Evolutionary conservation across 2,329 filamentous ascomycete species (phyloP), one percentile per base, ranked within the genome.

Genomic region (Botrytis galanthina): DNA sequence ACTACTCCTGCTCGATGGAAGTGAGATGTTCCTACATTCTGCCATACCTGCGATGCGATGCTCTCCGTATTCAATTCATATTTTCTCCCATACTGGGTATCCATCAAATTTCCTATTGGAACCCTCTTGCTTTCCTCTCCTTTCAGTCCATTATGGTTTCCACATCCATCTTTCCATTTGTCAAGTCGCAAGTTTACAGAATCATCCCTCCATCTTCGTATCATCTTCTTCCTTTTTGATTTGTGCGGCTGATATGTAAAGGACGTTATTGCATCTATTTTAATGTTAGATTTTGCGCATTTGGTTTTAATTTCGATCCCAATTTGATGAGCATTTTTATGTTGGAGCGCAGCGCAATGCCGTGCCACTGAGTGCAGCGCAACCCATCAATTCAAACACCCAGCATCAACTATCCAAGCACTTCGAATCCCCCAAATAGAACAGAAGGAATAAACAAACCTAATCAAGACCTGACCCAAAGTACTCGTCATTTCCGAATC

Each of bases 391-490:
- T 14, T 20, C 4, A 32, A 29, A 16, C 1, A 2, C 16, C 18
- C 14, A 44, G 32, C 14, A 42, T 39, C 51, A 70, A 22, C 57
- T 26, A 18, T 12, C 9, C 57, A 39, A 48, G 20, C 22, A 20
- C 5, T 29, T 26, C 32, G n/a, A 39, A 4, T 16, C 0, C 1
- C 26, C 10, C 32, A 16, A 22, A 48, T n/a, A 14, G 8, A 20
- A 18, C 46, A 9, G 42, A 26, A 69, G 5, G 18, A 29, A 42
- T 70, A 80, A 46, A 60, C 86, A 75, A 84, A 97, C 92, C 95
- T 87, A 81, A 99, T 98, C 80, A 99, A 84, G 63, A 99, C 95
- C 84, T 97, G 92, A 10, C 96, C 96, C 77, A 99, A 85, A 67
- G 89, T 89, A 73, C 94, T 95, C 51, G 92, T 94, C 82, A 90